Conservation (phyloP, 805 yeast genomes). For the Hagleromyces aurorensis region DNA sequence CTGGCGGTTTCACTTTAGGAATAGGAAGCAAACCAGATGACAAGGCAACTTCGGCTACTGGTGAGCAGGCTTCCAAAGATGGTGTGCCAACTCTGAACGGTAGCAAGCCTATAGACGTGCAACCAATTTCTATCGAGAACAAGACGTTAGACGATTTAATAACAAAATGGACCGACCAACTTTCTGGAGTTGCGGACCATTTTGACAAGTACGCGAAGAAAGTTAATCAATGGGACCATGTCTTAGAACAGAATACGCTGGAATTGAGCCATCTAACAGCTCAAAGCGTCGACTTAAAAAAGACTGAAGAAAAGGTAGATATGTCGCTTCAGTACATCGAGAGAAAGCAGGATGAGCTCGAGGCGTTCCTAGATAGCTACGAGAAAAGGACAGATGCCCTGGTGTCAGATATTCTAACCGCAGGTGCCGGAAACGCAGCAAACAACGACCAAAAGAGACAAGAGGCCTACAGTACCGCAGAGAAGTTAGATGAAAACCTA, state of each 20-base stretch:
- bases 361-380: slow-evolving; percentile 68
- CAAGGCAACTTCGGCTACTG: slow-evolving; percentile 9
- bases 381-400: slow-evolving; percentile 41
- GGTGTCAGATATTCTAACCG: slow-evolving; percentile 31
- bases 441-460: slow-evolving; percentile 75
- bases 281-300: slow-evolving; percentile 76
- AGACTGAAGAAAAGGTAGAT: slow-evolving; percentile 76
- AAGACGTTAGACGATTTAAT: slow-evolving; percentile 89
- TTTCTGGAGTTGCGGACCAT: slow-evolving; percentile 62
- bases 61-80: slow-evolving; percentile 10
- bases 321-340: slow-evolving; percentile 80
- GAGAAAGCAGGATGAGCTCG: slow-evolving; percentile 89
- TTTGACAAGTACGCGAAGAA: slow-evolving; percentile 69
- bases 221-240: slow-evolving; percentile 79
- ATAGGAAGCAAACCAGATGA: slow-evolving; percentile 13
- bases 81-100: slow-evolving; percentile 15
- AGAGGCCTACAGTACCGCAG: slow-evolving; percentile 83
- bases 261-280: slow-evolving; percentile 70
- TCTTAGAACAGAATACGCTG: slow-evolving; percentile 76
- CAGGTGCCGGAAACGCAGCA: slow-evolving; percentile 22
- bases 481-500: slow-evolving; percentile 70
- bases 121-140: slow-evolving; percentile 74
- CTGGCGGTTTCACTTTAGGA: slow-evolving; percentile 14
- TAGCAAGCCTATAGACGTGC: slow-evolving; percentile 52
- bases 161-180: slow-evolving; percentile 85